Evolutionary conservation across 2,329 filamentous ascomycete genomes (phyloP), one percentile per base, ranked within the genome.

Genomic region (Nemania bipapillata): DNA sequence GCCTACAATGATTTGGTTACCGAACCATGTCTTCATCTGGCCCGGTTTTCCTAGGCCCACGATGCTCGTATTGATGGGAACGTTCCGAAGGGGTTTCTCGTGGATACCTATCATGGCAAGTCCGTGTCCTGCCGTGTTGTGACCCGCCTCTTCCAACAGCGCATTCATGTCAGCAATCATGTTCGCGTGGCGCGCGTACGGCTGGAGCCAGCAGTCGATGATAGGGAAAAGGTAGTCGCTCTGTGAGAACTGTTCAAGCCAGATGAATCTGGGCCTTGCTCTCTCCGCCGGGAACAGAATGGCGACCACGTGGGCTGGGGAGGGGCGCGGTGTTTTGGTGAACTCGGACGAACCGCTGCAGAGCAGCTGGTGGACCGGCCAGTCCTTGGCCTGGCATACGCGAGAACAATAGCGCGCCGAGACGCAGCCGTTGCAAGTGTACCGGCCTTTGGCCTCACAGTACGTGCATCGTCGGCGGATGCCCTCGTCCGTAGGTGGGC

Each of bases 381-480:
- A 65, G 47, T 72, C 70, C 40, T 50, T 63, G 7, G 6, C 37
- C 26, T 72, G 70, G 55, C 67, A 70, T 9, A 35, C 49, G 4
- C 17, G 42, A n/a, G 69, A 71, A 60, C 69, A 71, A 47, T 71
- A 71, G 22, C 28, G n/a, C 22, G 60, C 63, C 8, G 7, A 30
- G 12, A 60, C 24, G 53, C 70, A 71, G 12, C 53, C 15, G 24
- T n/a, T 35, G 49, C 69, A 71, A 3, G 3, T 54, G 53, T 63
- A 24, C 12, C 5, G 37, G n/a, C 65, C 69, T 32, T 66, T 58
- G 3, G 63, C 26, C 17, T 70, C 65, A 47, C 69, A 70, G 26
- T 58, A 65, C n/a, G 35, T 55, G 50, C 69, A 70, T 12, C 49
- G 65, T 11, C 22, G 52, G 32, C 65, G 69, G 37, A 70, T 61